These are phyloP conservation scores for Collybia sp. DNA, from an alignment of 768 basidiomycete species.

Conservation along the genomic window DNA sequence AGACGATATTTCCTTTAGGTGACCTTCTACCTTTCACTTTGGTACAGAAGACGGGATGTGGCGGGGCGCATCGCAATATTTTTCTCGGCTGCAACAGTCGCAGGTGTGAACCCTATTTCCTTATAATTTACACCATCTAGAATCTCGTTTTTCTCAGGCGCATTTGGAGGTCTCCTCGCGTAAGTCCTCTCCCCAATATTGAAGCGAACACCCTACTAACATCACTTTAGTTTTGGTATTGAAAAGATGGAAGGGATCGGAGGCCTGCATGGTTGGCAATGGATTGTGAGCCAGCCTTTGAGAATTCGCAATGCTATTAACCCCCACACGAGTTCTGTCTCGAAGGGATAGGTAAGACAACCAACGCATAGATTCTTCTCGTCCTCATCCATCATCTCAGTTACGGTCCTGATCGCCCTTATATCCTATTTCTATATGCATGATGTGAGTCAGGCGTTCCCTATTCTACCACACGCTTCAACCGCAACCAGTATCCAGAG, in stretches of 20 bases:
- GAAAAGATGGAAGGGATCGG: conserved; percentile 38
- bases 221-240: conserved; percentile 36
- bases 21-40: conserved; percentile 46
- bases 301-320: not conserved
- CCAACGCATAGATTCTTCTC: not conserved
- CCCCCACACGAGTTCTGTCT: conserved; percentile 32
- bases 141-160: conserved; percentile 24
- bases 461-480: not conserved
- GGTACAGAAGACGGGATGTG: conserved; percentile 58
- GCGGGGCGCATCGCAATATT: conserved; percentile 57
- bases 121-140: not conserved
- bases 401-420: conserved; percentile 35
- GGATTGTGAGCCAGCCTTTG: conserved; percentile 32
- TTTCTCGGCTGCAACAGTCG: conserved; percentile 56
- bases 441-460: conserved; percentile 31
- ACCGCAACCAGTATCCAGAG: conserved; percentile 40
- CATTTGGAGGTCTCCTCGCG: conserved; percentile 47
- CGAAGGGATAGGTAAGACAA: conserved; percentile 32
- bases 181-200: conserved; percentile 14
- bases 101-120: conserved; percentile 26
- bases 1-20: conserved; percentile 18
- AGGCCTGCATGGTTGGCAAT: conserved; percentile 40
- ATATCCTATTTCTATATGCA: conserved; percentile 48
- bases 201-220: conserved; percentile 10
- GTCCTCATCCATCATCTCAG: not conserved